Base-by-base conservation (phyloP, 768 basidiomycete genomes). In the Sporobolomyces pararoseus region DNA sequence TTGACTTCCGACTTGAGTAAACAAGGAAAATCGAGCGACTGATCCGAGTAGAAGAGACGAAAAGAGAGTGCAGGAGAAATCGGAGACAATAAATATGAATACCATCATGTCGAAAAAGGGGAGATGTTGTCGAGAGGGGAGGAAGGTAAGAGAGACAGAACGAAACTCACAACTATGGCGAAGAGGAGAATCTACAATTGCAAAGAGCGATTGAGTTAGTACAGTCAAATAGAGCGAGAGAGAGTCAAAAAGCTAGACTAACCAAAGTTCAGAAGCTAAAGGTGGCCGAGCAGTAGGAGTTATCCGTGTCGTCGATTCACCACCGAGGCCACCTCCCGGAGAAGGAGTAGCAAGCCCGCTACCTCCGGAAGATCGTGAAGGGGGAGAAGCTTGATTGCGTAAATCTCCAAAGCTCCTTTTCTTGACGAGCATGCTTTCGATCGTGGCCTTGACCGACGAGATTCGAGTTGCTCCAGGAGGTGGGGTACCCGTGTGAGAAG, bases 391-490 rank as follows among this genome's bases (percentile, higher is more conserved):
- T 19, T 23, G 25, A 19, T 53, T 21, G 5, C 62, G 44, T 35
- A 66, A 47, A 9, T 66, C 64, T 21, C 55, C 29, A 13, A 63
- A 46, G 54, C 67, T 69, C 32, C 63, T 50, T 25, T 66, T 68
- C 51, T 67, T 52, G 23, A 65, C 68, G 4, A 65, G 63, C 77
- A 80, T 78, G 57, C 75, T 77, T 46, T 80, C 80, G 34, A 79
- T 75, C 5, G 79, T 79, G 7, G 80, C 80, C 61, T 78, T 78
- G 73, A 80, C 79, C 19, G 62, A 64, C 19, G 74, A 58, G 55
- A 80, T 80, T 62, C 67, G 31, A 63, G 70, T 16, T 31, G 66
- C 62, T 54, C 50, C 68, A 12, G 59, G 50, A 31, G 67, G 65
- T 2, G 76, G 74, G 0, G 73, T 62, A 27, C 63, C 57, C 1